Evolutionary conservation across 495 filamentous ascomycete genomes (phyloP).

Genomic region (Astrothelium subdiscretum): DNA sequence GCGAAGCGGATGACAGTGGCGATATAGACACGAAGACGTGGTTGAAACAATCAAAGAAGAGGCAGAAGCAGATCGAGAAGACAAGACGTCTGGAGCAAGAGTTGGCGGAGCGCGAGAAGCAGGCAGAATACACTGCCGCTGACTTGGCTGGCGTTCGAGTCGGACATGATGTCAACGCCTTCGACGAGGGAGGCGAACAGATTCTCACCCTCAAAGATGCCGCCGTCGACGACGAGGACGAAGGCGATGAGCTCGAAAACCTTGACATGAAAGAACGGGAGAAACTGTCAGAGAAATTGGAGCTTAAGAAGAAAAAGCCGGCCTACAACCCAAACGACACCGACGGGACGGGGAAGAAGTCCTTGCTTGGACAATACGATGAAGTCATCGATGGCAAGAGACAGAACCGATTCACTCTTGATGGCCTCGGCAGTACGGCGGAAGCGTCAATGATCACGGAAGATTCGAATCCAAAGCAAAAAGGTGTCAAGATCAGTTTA

Average conservation of each 20-base stretch:
- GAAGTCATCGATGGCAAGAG: slow-evolving; percentile 92
- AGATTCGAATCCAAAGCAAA: slow-evolving; percentile 44
- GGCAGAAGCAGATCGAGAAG: slow-evolving; percentile 79
- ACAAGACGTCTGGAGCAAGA: slow-evolving; percentile 64
- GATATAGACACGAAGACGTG: slow-evolving; percentile 74
- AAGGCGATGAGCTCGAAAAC: slow-evolving; percentile 87
- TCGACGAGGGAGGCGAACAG: slow-evolving; percentile 64
- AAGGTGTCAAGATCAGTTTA: slow-evolving; percentile 60
- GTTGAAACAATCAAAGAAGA: slow-evolving; percentile 77
- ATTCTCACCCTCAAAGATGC: slow-evolving; percentile 86
- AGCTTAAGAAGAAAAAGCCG: slow-evolving; percentile 85
- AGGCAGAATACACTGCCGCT: slow-evolving; percentile 57
- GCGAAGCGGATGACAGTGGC: slow-evolving; percentile 52
- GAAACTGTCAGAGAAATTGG: slow-evolving; percentile 60
- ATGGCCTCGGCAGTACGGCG: slow-evolving; percentile 54
- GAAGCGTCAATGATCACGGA: slow-evolving; percentile 52
- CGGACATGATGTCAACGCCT: slow-evolving; percentile 66
- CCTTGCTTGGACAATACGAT: slow-evolving; percentile 79
- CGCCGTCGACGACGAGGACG: slow-evolving; percentile 74
- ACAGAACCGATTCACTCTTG: slow-evolving; percentile 75
- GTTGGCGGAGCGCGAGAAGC: slow-evolving; percentile 50
- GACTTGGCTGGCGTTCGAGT: slow-evolving; percentile 87
- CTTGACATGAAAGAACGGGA: slow-evolving; percentile 67
- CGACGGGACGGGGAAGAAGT: slow-evolving; percentile 51
- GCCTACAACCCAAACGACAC: slow-evolving; percentile 75